Percentiles rank a stretch among this genome's conserved stretches.
Conservation (phyloP, 495 filamentous ascomycete genomes). For the Chaetomidium leptoderma region DNA sequence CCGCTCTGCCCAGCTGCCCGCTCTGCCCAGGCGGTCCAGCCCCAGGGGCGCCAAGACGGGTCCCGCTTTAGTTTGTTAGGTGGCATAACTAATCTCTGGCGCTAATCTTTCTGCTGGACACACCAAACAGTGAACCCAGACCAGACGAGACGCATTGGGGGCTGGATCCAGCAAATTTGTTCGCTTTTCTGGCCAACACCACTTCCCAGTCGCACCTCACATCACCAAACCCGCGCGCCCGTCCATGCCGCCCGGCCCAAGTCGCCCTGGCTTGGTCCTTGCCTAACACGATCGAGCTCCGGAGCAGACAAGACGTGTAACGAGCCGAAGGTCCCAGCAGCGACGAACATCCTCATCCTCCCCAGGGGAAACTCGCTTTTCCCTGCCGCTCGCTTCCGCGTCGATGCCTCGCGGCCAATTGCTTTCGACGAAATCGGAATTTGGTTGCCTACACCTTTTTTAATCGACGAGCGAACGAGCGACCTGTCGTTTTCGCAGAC, state of each 20-base stretch:
- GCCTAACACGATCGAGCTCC: not conserved
- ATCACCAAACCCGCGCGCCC: not conserved
- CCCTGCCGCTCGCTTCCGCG: slow-evolving; percentile 4
- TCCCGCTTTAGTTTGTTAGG: slow-evolving; percentile 7
- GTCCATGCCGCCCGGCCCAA: not conserved
- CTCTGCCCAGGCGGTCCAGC: not conserved
- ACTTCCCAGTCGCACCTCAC: not conserved
- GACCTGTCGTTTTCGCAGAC: not conserved
- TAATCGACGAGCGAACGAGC: slow-evolving; percentile 7
- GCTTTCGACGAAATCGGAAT: not conserved
- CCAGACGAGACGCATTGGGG: not conserved
- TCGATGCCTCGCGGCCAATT: not conserved
- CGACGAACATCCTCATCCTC: not conserved
- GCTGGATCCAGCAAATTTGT: not conserved
- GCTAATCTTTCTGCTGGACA: not conserved
- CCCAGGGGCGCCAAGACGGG: not conserved
- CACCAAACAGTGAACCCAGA: not conserved
- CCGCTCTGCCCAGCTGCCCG: not conserved
- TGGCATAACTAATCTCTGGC: slow-evolving; percentile 6
- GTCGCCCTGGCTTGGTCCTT: not conserved
- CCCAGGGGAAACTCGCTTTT: not conserved
- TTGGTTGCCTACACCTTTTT: not conserved
- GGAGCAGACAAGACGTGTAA: not conserved
- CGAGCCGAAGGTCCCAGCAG: not conserved
- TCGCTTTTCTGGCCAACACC: no score